These are phyloP conservation scores for Pseudomonodictys pantanalensis DNA, from an alignment of 495 filamentous ascomycete species.

Conservation along the genomic window DNA sequence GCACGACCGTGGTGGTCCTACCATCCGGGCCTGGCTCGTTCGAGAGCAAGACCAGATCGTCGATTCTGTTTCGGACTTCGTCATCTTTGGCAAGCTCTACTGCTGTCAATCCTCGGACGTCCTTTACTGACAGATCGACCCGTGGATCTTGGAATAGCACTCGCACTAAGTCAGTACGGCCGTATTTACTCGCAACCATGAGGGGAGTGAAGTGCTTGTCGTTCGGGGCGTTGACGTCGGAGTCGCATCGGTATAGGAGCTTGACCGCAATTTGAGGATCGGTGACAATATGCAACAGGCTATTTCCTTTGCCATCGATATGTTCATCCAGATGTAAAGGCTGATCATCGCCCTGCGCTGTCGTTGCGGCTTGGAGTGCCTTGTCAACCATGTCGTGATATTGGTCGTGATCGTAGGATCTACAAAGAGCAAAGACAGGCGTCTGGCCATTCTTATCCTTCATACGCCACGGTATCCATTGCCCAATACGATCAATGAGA, in stretches of 20 bases:
- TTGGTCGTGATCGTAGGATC: slow-evolving; percentile 89
- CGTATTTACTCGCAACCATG: slow-evolving; percentile 99
- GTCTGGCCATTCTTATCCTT: slow-evolving; percentile 97
- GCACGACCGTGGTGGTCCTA: slow-evolving; percentile 85
- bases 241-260: slow-evolving; percentile 79
- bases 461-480: slow-evolving; percentile 78
- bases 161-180: slow-evolving; percentile 86
- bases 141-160: slow-evolving; percentile 81
- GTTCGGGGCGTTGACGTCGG: slow-evolving; percentile 92
- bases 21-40: slow-evolving; percentile 68
- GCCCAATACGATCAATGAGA: slow-evolving; percentile 70
- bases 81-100: slow-evolving; percentile 98
- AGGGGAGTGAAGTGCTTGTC: slow-evolving; percentile 93
- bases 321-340: slow-evolving; percentile 90
- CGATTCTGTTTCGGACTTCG: slow-evolving; percentile 91
- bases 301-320: slow-evolving; percentile 90
- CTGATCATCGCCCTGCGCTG: slow-evolving; percentile 70
- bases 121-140: slow-evolving; percentile 80
- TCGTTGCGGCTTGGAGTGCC: slow-evolving; percentile 70
- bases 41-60: slow-evolving; percentile 84
- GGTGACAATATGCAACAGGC: slow-evolving; percentile 86
- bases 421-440: slow-evolving; percentile 87
- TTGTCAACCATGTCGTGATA: slow-evolving; percentile 82
- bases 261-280: slow-evolving; percentile 72
- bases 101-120: slow-evolving; percentile 85